These are phyloP conservation scores for Wickerhamomyces sp. DNA, from an alignment of 1,139 yeast species.

Conservation along the genomic window DNA sequence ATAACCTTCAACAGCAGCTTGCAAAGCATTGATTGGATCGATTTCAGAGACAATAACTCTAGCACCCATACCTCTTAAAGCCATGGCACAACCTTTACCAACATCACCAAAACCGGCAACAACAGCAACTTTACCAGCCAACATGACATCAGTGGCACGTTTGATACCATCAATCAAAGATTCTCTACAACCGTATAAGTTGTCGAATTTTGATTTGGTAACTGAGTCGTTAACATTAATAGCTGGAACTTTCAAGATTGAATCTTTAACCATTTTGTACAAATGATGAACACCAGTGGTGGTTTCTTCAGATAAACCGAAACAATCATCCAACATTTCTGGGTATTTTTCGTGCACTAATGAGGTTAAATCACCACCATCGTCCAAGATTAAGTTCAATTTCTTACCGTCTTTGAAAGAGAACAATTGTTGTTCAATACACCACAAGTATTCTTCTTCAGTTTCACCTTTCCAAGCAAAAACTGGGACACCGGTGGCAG, in stretches of 20 bases:
- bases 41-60: conserved; percentile 96
- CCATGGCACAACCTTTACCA: conserved; percentile 99
- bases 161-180: conserved; percentile 98
- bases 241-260: conserved; percentile 95
- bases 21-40: conserved; percentile 98
- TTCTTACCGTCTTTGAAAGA: conserved; percentile 96
- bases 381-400: conserved; percentile 96
- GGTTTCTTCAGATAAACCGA: conserved; percentile 98
- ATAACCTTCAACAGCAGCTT: conserved; percentile 99
- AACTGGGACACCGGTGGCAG: conserved; percentile 99
- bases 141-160: conserved; percentile 99
- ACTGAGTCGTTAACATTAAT: conserved; percentile 99
- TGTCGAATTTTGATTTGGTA: conserved; percentile 98
- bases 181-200: conserved; percentile 99
- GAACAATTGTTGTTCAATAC: conserved; percentile 98
- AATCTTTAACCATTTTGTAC: conserved; percentile 93
- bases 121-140: conserved; percentile 98
- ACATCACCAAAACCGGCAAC: conserved; percentile 99
- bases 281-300: conserved; percentile 99
- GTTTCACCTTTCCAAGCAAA: conserved; percentile 99
- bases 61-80: conserved; percentile 99
- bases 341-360: conserved; percentile 98
- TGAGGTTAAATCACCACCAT: conserved; percentile 98
- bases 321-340: conserved; percentile 93
- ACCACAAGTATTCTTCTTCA: conserved; percentile 99